Base-by-base conservation (phyloP, 768 basidiomycete species). In the Dentipellis sp. region DNA sequence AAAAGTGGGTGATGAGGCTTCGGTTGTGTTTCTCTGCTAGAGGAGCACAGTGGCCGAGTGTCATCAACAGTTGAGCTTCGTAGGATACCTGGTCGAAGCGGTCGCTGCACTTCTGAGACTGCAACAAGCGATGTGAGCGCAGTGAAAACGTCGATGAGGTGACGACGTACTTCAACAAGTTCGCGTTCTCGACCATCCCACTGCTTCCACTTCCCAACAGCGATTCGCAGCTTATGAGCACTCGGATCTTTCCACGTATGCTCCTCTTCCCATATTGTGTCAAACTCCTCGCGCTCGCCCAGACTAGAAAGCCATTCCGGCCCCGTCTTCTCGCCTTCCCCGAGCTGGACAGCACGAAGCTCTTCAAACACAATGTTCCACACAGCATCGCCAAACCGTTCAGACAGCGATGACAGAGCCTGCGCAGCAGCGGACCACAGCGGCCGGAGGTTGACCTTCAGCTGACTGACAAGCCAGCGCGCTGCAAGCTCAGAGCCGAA, bases 361-460 rank as follows among this genome's bases (percentile, higher is more conserved):
- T 94, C 84, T 3, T 68, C 71, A 63, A 89, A 91, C 12, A 93
- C 57, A 14, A 85, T 64, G 7, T 64, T 59, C 94, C 94, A 97
- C 1, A 90, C 80, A 1, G 78, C 59, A 59, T 91, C 83, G 0
- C 81, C 84, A 58, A 84, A 86, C n/a, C 79, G 72, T 34, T 68
- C 67, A 0, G 80, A 75, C 12, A 82, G 58, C 2, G 69, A 65
- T 0, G 79, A 75, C 5, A 97, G 68, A 0, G 88, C 85, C 10
- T 78, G 78, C 11, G 84, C 78, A 4, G 93, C 82, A 16, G 94
- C 87, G 3, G 83, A 79, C 88, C 94, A 99, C 14, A 97, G 66
- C 0, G 97, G 97, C 29, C 91, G 80, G 47, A 98, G 72, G 66
- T 94, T 95, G 58, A 97, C 88, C 72, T 98, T 97, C 53, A 97